Evolutionary conservation across 208 protist species (phyloP), one percentile per base, ranked within the genome.

Genomic region (Leishmania lainsoni): DNA sequence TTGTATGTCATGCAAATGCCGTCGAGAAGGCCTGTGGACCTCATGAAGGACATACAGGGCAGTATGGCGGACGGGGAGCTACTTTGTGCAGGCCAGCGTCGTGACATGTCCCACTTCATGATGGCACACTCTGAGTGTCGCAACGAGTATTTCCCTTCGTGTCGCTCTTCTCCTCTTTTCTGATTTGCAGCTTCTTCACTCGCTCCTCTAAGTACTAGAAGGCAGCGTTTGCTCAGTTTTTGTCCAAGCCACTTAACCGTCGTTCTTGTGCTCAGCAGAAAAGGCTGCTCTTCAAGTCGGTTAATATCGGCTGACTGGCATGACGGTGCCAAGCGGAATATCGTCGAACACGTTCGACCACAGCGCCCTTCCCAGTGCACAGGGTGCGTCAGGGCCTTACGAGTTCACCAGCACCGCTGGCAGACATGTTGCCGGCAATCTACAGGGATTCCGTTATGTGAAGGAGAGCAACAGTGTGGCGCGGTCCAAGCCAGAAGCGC

Each of bases 401-500:
- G 65, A 63, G 12, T 65, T 56, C 20, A 71, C 45, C 1, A 86
- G 82, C 26, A 97, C 94, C 10, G 71, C 78, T 3, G 92, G 92
- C 1, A 87, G 84, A 58, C 87, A 93, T 52, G 94, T 97, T 32
- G 81, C 84, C 16, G 92, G 92, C 1, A 97, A 97, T 78, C 39
- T 97, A 39, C 86, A 83, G 20, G 92, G 94, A 1, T 93, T 97
- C 66, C 73, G 78, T 22, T 97, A 88, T 75, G 86, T 89, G 3
- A 83, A 71, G 39, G 83, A 86, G 59, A 59, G 75, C 52, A 58
- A 48, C 17, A 42, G 56, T 1, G 51, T 73, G 59, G 35, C 32
- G 16, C 56, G 48, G 35, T 48, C 73, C 2, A 61, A 12, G 29
- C 3, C 32, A 48, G 20, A n/a, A 10, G 45, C 70, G 20, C 80